phyloP scores from a whole-genome alignment of 1,284 basidiomycete genomes.

The Gymnopus androsaceus region DNA sequence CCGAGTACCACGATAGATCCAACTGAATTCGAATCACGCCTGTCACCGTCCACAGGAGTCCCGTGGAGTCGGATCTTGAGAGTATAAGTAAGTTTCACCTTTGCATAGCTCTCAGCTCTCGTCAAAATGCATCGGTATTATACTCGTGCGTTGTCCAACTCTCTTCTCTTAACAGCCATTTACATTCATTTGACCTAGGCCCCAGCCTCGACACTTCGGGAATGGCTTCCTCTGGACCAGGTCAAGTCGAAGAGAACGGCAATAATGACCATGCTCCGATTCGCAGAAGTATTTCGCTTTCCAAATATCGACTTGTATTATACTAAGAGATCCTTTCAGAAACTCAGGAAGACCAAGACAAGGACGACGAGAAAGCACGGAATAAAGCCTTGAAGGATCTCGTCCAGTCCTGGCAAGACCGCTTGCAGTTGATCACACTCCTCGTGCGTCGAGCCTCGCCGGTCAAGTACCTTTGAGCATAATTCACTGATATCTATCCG shows the following conservation, averaged over 20 bases:
- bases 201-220: no score
- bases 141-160: no score
- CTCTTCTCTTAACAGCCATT: no score
- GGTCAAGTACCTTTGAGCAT: background rate
- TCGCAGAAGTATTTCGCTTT: background rate
- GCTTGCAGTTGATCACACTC: constrained; percentile 49
- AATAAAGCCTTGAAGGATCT: constrained; percentile 49
- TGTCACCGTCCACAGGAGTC: no score
- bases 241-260: background rate
- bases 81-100: no score
- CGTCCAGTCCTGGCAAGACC: constrained; percentile 61
- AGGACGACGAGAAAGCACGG: constrained; percentile 44
- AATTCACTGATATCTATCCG: background rate
- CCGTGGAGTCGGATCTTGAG: no score
- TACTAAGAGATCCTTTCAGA: constrained; percentile 32
- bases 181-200: no score
- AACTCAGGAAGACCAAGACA: constrained; percentile 51
- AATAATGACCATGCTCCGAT: background rate
- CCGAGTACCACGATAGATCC: no score
- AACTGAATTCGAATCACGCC: no score
- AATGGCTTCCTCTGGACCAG: background rate
- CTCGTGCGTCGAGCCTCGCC: constrained; percentile 40
- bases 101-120: no score
- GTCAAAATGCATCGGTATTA: no score
- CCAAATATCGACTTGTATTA: background rate